Evolutionary conservation across 2,329 filamentous ascomycete species (phyloP), one percentile per base, ranked within the genome.

Genomic region (Aspergillus nomiae): DNA sequence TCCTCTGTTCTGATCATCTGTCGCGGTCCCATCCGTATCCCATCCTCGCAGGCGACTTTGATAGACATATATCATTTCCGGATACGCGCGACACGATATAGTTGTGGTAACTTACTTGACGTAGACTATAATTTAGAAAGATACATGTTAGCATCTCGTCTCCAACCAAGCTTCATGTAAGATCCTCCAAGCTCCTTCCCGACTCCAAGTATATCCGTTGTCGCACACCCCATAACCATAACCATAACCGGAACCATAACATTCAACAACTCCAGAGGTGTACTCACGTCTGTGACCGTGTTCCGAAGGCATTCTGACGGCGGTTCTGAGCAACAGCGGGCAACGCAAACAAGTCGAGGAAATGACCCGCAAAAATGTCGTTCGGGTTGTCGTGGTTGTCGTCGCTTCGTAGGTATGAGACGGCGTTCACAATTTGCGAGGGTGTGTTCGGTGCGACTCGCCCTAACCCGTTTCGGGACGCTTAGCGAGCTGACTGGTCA

Each of bases 221-320:
- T 48, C 50, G 60, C 62, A 61, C 62, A 59, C 51, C 59, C 48
- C 46, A 41, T 41, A 41, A 41, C 38, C 43, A 28, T 30, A 50
- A 50, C 46, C 46, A n/a, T 21, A 54, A 54, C n/a, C 34, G 21
- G 2, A 55, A 55, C 51, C 59, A 61, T 63, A 60, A 68, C 67
- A 65, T 69, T 61, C 56, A 63, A 66, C 50, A 57, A 56, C 46
- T 57, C 57, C 51, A 66, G 54, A 68, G 69, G 72, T 63, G 63
- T 63, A 91, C 91, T 91, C 85, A 94, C 91, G 86, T 90, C 91
- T 89, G 89, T 94, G 90, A 84, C 91, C 91, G 81, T 90, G 86
- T 88, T 92, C 90, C 80, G 91, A 90, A 90, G 90, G 88, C 91
- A 95, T 95, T 83, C 87, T 93, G 89, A 84, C 83, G 83, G 80